These are phyloP conservation scores for Ramalina intermedia DNA, from an alignment of 495 filamentous ascomycete genomes.

Conservation along the genomic window DNA sequence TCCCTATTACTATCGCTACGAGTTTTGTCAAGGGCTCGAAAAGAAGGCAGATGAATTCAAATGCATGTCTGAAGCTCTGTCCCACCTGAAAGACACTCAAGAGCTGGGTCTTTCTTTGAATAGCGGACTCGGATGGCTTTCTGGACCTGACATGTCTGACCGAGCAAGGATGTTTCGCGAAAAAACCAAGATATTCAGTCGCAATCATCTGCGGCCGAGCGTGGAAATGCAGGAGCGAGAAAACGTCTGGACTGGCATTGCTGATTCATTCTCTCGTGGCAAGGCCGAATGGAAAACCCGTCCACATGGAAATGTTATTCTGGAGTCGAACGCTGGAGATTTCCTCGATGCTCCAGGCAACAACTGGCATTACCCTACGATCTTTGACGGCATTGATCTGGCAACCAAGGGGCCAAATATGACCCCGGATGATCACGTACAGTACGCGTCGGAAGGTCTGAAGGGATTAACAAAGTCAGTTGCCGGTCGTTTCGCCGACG, in stretches of 20 bases:
- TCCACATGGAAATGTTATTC: neutral
- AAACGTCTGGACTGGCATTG: conserved; percentile 2
- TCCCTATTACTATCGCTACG: conserved; percentile 32
- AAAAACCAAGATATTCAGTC: conserved; percentile 12
- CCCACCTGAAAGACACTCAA: conserved; percentile 22
- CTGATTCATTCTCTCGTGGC: neutral
- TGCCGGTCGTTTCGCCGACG: neutral
- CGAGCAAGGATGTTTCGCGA: conserved; percentile 11
- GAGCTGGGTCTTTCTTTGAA: conserved; percentile 42
- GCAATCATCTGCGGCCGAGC: neutral
- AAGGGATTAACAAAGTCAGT: neutral
- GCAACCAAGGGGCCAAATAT: neutral
- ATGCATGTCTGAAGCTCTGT: conserved; percentile 33
- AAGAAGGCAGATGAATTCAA: conserved; percentile 35
- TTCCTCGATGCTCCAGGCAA: too few species aligned
- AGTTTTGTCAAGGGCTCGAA: conserved; percentile 33
- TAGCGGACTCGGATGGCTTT: conserved; percentile 41
- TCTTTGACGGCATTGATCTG: conserved; percentile 8
- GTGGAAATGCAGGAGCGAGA: neutral
- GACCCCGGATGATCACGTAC: neutral
- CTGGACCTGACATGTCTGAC: conserved; percentile 25
- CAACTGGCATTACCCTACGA: neutral
- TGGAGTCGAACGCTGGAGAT: neutral
- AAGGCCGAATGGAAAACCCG: too few species aligned
- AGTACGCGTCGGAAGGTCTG: neutral